These are phyloP conservation scores for Boechera retrofracta DNA, from an alignment of 345 rosid species.

Conservation along the genomic window DNA sequence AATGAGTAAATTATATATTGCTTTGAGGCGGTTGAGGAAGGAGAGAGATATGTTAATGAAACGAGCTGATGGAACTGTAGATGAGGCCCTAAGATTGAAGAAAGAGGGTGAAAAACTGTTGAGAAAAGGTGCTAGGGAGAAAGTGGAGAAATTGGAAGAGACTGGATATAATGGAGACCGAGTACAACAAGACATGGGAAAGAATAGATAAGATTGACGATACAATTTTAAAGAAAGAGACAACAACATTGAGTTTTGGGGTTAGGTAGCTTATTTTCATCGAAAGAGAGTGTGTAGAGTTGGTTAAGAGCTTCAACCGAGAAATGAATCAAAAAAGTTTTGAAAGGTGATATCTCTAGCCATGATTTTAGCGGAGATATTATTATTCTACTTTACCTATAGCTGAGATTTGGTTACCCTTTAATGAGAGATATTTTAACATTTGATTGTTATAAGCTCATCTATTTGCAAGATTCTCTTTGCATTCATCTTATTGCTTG, in stretches of 20 bases:
- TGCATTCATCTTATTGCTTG: slow-evolving; percentile 20
- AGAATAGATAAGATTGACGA: slow-evolving; percentile 70
- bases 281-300: slow-evolving; percentile 79
- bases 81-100: slow-evolving; percentile 51
- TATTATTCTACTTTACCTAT: slow-evolving; percentile 10
- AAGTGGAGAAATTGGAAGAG: slow-evolving; percentile 54
- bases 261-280: slow-evolving; percentile 81
- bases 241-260: slow-evolving; percentile 65
- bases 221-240: slow-evolving; percentile 62
- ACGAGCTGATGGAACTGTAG: slow-evolving; percentile 58
- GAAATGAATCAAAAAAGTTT: slow-evolving; percentile 54
- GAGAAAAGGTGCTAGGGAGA: slow-evolving; percentile 41
- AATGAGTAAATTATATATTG: slow-evolving; percentile 58
- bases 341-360: slow-evolving; percentile 53
- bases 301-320: slow-evolving; percentile 63
- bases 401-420: slow-evolving; percentile 17
- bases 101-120: slow-evolving; percentile 48
- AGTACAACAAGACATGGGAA: slow-evolving; percentile 69
- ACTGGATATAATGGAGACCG: slow-evolving; percentile 58
- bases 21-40: slow-evolving; percentile 52
- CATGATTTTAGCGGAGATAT: slow-evolving; percentile 26
- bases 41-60: slow-evolving; percentile 59
- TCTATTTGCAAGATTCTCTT: slow-evolving; percentile 2
- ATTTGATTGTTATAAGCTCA: not conserved
- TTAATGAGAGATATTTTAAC: slow-evolving; percentile 7